These are phyloP conservation scores for Uncinocarpus reesii DNA, from an alignment of 2,329 filamentous ascomycete species.

Conservation along the genomic window DNA sequence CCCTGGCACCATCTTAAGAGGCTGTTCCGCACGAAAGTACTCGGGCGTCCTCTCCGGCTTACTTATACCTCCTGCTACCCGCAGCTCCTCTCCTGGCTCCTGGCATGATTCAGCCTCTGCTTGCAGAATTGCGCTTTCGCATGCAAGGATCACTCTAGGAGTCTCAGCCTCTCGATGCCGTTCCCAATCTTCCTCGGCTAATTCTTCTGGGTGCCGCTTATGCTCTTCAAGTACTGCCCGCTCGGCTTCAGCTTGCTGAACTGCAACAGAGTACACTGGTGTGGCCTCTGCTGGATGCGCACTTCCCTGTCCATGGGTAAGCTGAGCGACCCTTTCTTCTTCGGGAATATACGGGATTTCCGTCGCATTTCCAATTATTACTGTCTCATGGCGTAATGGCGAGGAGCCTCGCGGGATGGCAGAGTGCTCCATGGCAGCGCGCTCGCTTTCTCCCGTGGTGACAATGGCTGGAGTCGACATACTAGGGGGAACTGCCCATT, in stretches of 20 bases:
- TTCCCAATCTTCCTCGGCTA: not conserved
- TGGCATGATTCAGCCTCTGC: constrained; percentile 1
- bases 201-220: not conserved
- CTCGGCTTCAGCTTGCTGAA: constrained; percentile 11
- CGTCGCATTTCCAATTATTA: constrained; percentile 6
- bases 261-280: constrained; percentile 2
- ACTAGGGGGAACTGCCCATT: not conserved
- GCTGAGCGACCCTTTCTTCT: not conserved
- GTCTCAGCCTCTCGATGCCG: not conserved
- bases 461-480: not conserved
- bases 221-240: not conserved
- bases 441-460: not conserved
- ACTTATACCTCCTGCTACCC: not conserved
- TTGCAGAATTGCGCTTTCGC: not conserved
- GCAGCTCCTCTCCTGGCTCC: not conserved
- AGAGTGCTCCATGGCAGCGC: not conserved
- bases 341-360: not conserved
- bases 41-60: not conserved
- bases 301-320: not conserved
- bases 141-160: not conserved
- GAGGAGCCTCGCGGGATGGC: not conserved
- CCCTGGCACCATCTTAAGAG: not conserved
- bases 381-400: not conserved
- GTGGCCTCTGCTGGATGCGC: not conserved
- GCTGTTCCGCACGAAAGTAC: not conserved